Percentiles rank a stretch among this genome's conserved stretches.
These are phyloP conservation scores for Trichoderma atroviride DNA, from an alignment of 2,329 filamentous ascomycete genomes.

Conservation along the genomic window DNA sequence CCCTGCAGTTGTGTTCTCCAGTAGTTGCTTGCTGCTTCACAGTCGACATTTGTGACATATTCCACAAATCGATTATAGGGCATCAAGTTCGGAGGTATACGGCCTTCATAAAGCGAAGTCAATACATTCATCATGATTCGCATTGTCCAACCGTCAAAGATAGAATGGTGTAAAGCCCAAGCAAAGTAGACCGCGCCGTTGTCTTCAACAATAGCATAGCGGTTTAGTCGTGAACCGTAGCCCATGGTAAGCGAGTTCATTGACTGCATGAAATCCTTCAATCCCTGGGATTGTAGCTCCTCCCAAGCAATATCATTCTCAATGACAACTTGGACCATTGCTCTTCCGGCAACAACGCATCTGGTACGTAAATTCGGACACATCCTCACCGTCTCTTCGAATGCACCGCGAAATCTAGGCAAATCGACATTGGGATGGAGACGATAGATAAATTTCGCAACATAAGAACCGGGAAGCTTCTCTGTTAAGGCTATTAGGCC, in stretches of 20 bases:
- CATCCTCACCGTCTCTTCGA: slow-evolving; percentile 27
- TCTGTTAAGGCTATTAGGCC: slow-evolving; percentile 42
- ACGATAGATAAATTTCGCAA: slow-evolving; percentile 37
- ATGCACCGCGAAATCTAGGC: slow-evolving; percentile 34
- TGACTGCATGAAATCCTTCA: background rate
- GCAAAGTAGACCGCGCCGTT: background rate
- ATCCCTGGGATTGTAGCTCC: background rate
- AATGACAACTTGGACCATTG: background rate
- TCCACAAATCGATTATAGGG: slow-evolving; percentile 13
- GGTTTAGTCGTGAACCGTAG: background rate
- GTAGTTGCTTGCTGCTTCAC: background rate
- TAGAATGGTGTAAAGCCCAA: background rate
- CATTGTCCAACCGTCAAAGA: slow-evolving; percentile 24
- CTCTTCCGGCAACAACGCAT: background rate
- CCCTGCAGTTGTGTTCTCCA: slow-evolving; percentile 8
- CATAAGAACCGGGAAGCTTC: slow-evolving; percentile 33
- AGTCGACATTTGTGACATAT: background rate
- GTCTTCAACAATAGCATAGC: background rate
- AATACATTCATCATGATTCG: background rate
- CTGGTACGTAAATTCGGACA: slow-evolving; percentile 20
- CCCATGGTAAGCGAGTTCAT: background rate
- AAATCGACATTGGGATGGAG: slow-evolving; percentile 31
- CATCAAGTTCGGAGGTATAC: slow-evolving; percentile 20
- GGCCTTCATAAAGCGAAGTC: background rate
- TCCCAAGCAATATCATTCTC: background rate